phyloP scores from a whole-genome alignment of 2,329 filamentous ascomycete genomes.

The Xylaria hypoxylon region DNA sequence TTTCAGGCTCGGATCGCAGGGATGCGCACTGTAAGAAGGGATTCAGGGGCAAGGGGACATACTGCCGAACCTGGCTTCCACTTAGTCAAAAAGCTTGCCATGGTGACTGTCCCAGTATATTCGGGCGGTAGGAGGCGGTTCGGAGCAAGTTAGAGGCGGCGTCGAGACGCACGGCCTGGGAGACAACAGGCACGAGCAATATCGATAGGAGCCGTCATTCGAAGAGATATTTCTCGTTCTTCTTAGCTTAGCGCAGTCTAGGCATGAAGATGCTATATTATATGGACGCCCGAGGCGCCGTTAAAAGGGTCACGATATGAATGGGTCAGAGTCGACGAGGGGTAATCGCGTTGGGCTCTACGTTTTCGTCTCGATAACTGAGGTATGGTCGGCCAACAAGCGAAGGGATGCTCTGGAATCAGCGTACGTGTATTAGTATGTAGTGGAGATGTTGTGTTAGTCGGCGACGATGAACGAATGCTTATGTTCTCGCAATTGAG shows the following conservation, averaged over 20 bases:
- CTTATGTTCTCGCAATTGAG: slow-evolving; percentile 27
- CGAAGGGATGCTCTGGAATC: slow-evolving; percentile 20
- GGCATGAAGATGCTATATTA: slow-evolving; percentile 23
- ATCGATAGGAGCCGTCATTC: slow-evolving; percentile 45
- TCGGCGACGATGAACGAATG: neutral
- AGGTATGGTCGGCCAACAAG: slow-evolving; percentile 11
- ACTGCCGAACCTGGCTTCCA: slow-evolving; percentile 67
- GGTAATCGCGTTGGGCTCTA: neutral
- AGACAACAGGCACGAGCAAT: slow-evolving; percentile 38
- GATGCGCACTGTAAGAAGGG: slow-evolving; percentile 15
- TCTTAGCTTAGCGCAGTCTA: slow-evolving; percentile 25
- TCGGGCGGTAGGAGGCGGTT: slow-evolving; percentile 14
- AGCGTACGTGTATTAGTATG: slow-evolving; percentile 22
- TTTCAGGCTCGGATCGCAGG: slow-evolving; percentile 3
- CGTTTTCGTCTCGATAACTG: neutral
- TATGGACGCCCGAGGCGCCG: slow-evolving; percentile 30
- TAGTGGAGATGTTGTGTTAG: slow-evolving; percentile 11
- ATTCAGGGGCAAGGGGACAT: slow-evolving; percentile 51
- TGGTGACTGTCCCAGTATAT: slow-evolving; percentile 47
- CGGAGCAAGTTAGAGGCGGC: slow-evolving; percentile 40
- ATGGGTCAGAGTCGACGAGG: neutral
- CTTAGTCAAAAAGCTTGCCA: slow-evolving; percentile 71
- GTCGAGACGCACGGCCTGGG: slow-evolving; percentile 43
- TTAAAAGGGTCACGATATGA: neutral
- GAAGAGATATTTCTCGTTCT: slow-evolving; percentile 38